Percentiles rank a stretch among this genome's conserved stretches.
These are phyloP conservation scores for Sutorius australiensis DNA, from an alignment of 768 basidiomycete genomes.

Conservation along the genomic window DNA sequence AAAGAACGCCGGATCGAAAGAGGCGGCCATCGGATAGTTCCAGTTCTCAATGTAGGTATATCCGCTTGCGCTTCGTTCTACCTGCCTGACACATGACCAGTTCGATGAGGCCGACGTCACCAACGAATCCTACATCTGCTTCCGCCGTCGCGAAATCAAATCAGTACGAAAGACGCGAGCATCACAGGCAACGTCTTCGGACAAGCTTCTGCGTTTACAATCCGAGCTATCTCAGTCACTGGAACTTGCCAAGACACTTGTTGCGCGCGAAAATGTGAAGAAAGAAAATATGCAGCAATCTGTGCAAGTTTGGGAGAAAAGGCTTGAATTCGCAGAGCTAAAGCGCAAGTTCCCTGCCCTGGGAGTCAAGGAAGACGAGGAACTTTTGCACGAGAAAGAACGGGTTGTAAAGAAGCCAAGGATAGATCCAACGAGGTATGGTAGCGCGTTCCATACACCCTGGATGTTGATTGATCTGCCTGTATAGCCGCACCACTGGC, in stretches of 20 bases:
- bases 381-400: conserved; percentile 70
- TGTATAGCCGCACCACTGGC: conserved; percentile 42
- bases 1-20: conserved; percentile 76
- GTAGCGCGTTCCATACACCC: too few relatives aligned
- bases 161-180: conserved; percentile 91
- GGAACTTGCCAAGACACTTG: conserved; percentile 65
- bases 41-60: conserved; percentile 73
- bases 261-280: conserved; percentile 75
- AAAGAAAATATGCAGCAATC: conserved; percentile 56
- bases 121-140: conserved; percentile 96
- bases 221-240: conserved; percentile 68
- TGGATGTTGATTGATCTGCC: background rate
- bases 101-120: conserved; percentile 86
- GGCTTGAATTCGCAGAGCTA: conserved; percentile 69
- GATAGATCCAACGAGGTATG: conserved; percentile 22
- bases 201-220: conserved; percentile 81
- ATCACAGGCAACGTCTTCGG: conserved; percentile 83
- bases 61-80: background rate
- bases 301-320: conserved; percentile 72
- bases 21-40: conserved; percentile 82
- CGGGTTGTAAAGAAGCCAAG: conserved; percentile 58
- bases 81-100: conserved; percentile 33
- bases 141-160: conserved; percentile 92
- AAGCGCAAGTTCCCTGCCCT: conserved; percentile 70
- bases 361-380: conserved; percentile 65